A percentile compares a stretch with the other conserved stretches of the same genome.
These are phyloP conservation scores for Platanthera guangdongensis DNA, from an alignment of 106 monocot species.

Conservation along the genomic window DNA sequence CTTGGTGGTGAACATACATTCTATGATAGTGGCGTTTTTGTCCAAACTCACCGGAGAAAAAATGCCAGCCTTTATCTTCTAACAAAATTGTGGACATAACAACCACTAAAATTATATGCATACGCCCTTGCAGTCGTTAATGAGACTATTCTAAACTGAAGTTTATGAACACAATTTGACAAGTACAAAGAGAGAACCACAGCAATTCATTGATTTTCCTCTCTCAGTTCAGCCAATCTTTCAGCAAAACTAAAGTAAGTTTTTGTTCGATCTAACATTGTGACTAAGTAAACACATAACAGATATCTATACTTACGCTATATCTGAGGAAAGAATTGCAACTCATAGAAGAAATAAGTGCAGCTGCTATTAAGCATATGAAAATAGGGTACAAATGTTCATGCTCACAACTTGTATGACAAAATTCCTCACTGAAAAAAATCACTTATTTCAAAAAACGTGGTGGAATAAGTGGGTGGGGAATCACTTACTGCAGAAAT, in stretches of 20 bases:
- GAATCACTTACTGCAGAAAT: constrained; percentile 50
- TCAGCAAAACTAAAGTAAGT: not conserved
- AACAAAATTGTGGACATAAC: too few species aligned
- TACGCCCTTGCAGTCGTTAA: too few species aligned
- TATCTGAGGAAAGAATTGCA: not conserved
- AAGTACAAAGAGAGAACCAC: too few species aligned
- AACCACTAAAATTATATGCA: too few species aligned
- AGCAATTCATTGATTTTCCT: not conserved
- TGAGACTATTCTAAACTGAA: too few species aligned
- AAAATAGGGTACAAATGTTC: not conserved
- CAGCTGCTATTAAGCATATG: not conserved
- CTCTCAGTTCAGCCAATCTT: not conserved
- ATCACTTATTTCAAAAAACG: not conserved
- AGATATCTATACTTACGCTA: not conserved
- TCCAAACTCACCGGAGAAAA: too few species aligned
- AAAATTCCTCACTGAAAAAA: constrained; percentile 6
- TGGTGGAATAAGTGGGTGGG: not conserved
- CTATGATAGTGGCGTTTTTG: too few species aligned
- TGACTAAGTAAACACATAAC: not conserved
- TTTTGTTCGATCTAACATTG: not conserved
- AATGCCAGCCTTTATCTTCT: too few species aligned
- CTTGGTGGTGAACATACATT: too few species aligned
- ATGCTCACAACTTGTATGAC: constrained; percentile 8
- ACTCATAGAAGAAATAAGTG: not conserved
- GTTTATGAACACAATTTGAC: too few species aligned